Base-by-base conservation (phyloP, 495 filamentous ascomycete species). In the Venustampulla echinocandica region DNA sequence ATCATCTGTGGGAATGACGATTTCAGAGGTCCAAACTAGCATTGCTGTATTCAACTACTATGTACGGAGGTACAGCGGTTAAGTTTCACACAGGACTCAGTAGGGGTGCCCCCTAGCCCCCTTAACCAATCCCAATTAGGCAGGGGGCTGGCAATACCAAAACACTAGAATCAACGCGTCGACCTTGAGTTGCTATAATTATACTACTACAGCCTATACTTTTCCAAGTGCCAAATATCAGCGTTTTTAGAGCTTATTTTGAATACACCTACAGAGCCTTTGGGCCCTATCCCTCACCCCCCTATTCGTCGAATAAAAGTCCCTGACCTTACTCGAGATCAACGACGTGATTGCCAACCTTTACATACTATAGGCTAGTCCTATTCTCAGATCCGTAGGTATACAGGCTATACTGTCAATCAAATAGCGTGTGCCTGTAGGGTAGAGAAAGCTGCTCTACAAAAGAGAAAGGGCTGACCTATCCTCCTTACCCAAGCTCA, bases 401-500 rank as follows among this genome's bases (percentile, higher is more conserved):
- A 44, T 27, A 27, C 24, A 14, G 20, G 24, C 9, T 18, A 6
- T 44, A 28, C 21, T 4, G 10, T 30, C 7, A 9, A 23, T 27
- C 19, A 28, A 30, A 30, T 44, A 28, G 10, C 10, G 23, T 18
- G 4, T 3, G 15, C 22, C 3, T 10, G 20, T 6, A 5, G 3
- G 3, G 20, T 3, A 5, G n/a, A n/a, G n/a, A 4, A 17, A 4
- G 21, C 24, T 28, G 30, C 41, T 20, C 41, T 23, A 11, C 4
- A 40, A 22, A 20, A 40, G 20, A 20, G 20, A n/a, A 21, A 6
- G 23, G 59, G 61, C 1, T 17, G 47, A 35, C 1, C 10, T 5
- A 41, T 35, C 0, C 58, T 60, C 42, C 50, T 64, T 20, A 56
- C 51, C 42, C 55, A 17, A 51, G 50, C 13, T 20, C 55, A 33